Evolutionary conservation across 495 filamentous ascomycete genomes (phyloP), one percentile per base, ranked within the genome.

Genomic region (Hypoxylon fuscum): DNA sequence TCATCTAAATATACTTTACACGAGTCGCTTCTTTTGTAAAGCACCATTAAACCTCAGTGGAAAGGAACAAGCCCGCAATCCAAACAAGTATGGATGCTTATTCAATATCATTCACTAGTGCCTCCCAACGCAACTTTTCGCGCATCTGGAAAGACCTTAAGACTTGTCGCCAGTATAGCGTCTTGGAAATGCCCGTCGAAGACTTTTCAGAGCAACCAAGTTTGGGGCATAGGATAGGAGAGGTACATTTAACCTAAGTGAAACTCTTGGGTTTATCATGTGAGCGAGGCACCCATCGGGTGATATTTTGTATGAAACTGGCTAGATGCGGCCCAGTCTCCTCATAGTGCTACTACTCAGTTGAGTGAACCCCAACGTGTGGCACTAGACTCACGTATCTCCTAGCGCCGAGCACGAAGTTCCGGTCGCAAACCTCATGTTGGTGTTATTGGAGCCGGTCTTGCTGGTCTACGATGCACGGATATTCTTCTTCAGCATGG

Each of bases 381-480:
- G 34, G 21, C 62, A 60, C 27, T 22, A 66, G 34, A 56, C 69
- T 72, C 58, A 72, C 62, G 35, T 65, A n/a, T 68, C 40, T 49
- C 55, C 64, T 69, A 81, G 79, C 68, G 63, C 46, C 73, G 75
- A 52, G 73, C 68, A 5, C 63, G 70, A 18, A 65, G 55, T 37
- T 60, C 69, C 22, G 70, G 59, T 23, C 72, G 61, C 40, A 74
- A 62, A 41, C 77, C 79, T 6, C 78, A 79, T 40, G 50, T 97
- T 21, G 89, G 89, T 11, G 76, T 98, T 14, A 81, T 98, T 44
- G 95, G 95, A 12, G 94, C 91, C 32, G 95, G 95, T 21, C 69
- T 97, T 17, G 83, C 95, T n/a, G 95, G 94, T 14, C 76, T 98
- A 22, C 81, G 92, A 60, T 95, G 92, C 68, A 91, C 94, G 8